These are phyloP conservation scores for Dunaliella salina DNA, from an alignment of 163 green algal species.

Conservation along the genomic window DNA sequence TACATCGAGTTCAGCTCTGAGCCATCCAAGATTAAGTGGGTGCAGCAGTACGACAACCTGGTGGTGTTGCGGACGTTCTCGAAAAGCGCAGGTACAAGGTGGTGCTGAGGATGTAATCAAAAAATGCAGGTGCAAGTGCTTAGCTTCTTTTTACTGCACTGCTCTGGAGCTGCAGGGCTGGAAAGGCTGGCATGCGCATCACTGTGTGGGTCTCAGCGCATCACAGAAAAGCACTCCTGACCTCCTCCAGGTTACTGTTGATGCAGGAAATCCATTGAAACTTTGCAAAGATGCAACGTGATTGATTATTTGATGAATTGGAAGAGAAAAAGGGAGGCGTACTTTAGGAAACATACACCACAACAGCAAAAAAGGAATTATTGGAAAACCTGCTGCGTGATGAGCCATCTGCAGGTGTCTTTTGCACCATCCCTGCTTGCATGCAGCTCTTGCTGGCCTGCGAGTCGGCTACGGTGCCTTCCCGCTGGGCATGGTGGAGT, in stretches of 20 bases:
- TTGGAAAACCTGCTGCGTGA: conserved; percentile 12
- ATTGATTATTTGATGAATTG: too few relatives aligned
- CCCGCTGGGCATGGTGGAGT: conserved; percentile 75
- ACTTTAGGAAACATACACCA: too few relatives aligned
- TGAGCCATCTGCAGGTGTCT: conserved; percentile 62
- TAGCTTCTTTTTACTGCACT: too few relatives aligned
- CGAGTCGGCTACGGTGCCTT: conserved; percentile 92
- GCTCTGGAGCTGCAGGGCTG: too few relatives aligned
- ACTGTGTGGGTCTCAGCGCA: too few relatives aligned
- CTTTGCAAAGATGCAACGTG: too few relatives aligned
- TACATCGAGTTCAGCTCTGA: conserved; percentile 94
- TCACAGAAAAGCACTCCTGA: too few relatives aligned
- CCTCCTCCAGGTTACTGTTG: too few relatives aligned
- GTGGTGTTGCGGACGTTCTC: conserved; percentile 96
- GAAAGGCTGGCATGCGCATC: too few relatives aligned
- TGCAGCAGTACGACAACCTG: conserved; percentile 79
- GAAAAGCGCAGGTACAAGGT: conserved; percentile 79
- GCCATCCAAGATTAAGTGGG: conserved; percentile 73
- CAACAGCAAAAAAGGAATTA: too few relatives aligned
- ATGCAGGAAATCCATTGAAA: too few relatives aligned
- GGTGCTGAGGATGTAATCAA: conserved; percentile 96
- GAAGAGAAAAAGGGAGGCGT: too few relatives aligned
- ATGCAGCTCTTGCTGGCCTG: conserved; percentile 59
- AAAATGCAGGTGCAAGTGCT: conserved; percentile 69
- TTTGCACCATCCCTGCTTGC: conserved; percentile 77